These are phyloP conservation scores for Penicillium sp. DNA, from an alignment of 2,329 filamentous ascomycete genomes.

Conservation along the genomic window DNA sequence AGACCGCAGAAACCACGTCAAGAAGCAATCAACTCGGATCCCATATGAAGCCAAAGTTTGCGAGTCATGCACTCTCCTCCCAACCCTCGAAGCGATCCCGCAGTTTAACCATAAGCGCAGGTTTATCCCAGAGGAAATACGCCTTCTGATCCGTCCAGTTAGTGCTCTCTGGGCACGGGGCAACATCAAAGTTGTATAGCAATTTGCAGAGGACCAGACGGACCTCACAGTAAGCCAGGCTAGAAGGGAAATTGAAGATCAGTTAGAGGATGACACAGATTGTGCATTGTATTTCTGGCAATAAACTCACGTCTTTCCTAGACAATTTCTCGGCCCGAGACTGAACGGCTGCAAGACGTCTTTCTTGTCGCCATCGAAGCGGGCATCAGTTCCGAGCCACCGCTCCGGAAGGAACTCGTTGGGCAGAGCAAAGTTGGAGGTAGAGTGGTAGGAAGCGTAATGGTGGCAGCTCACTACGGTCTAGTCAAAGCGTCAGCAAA, in stretches of 20 bases:
- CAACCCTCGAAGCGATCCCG: constrained; percentile 7
- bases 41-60: too few relatives aligned
- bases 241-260: not conserved
- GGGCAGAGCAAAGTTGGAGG: constrained; percentile 26
- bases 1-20: too few relatives aligned
- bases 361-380: constrained; percentile 24
- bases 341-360: constrained; percentile 37
- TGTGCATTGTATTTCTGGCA: fast-evolving
- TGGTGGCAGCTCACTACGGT: constrained; percentile 23
- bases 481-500: constrained; percentile 4
- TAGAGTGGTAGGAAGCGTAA: constrained; percentile 27
- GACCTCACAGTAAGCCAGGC: constrained; percentile 29
- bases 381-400: constrained; percentile 29
- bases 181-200: constrained; percentile 29
- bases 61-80: not conserved
- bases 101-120: constrained; percentile 22
- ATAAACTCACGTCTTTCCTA: constrained; percentile 32
- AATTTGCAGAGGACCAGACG: constrained; percentile 29
- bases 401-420: constrained; percentile 36
- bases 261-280: not conserved
- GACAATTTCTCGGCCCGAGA: constrained; percentile 38
- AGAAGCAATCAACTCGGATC: too few relatives aligned
- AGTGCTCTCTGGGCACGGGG: constrained; percentile 10
- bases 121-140: constrained; percentile 32
- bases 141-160: constrained; percentile 27